A percentile compares a stretch with the other conserved stretches of the same genome.
phyloP scores from a whole-genome alignment of 116 monocot genomes.

The Zostera marina region DNA sequence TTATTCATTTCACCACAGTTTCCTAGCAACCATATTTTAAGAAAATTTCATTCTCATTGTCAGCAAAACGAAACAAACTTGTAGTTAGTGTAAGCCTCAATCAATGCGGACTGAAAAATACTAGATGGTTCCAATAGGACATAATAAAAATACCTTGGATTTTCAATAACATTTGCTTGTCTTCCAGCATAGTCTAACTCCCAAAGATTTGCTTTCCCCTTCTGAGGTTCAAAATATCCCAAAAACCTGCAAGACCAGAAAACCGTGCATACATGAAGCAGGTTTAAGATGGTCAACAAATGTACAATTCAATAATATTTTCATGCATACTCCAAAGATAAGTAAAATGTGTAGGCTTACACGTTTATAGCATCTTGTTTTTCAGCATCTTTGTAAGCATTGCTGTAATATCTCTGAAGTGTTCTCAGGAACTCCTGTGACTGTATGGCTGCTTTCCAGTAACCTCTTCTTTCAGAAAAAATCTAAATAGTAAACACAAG shows the following conservation, averaged over 20 bases:
- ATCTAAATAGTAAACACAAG: constrained; percentile 20
- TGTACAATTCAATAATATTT: background rate
- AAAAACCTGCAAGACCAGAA: constrained; percentile 33
- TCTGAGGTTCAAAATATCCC: constrained; percentile 59
- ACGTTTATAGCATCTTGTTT: constrained; percentile 71
- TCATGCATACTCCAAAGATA: background rate
- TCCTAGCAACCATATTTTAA: no score
- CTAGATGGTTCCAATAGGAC: background rate
- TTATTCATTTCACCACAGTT: no score
- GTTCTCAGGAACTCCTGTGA: constrained; percentile 67
- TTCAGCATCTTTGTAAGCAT: constrained; percentile 57
- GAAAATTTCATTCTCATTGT: background rate
- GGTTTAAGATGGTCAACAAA: background rate
- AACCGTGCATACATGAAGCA: background rate
- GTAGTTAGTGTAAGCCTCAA: background rate
- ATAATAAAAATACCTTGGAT: constrained; percentile 24
- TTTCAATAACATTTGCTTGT: constrained; percentile 13
- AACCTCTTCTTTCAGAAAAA: constrained; percentile 68
- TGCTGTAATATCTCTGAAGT: constrained; percentile 62
- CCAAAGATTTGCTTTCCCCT: constrained; percentile 54
- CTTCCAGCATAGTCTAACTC: constrained; percentile 32
- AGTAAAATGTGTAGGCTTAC: constrained; percentile 7
- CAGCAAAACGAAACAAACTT: background rate
- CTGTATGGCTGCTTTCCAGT: constrained; percentile 57
- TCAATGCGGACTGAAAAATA: background rate